phyloP scores from a whole-genome alignment of 1,284 basidiomycete genomes.

The Ganoderma meredithae region DNA sequence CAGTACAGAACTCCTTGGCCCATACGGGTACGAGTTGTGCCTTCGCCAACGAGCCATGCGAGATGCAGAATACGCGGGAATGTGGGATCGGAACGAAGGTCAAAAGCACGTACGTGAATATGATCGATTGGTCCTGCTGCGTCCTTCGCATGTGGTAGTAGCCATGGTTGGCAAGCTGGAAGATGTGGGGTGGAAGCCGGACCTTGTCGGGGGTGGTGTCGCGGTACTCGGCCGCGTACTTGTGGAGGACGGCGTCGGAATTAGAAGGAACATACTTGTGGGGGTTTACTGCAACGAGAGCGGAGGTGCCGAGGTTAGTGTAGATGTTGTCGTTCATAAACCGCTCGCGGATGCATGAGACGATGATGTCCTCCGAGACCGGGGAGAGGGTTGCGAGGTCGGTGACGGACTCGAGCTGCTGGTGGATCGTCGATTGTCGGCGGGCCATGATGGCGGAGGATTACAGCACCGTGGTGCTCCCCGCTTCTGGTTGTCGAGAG shows the following conservation, averaged over 20 bases:
- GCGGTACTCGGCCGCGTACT: slow-evolving; percentile 80
- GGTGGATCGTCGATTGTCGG: slow-evolving; percentile 51
- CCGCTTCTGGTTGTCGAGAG: slow-evolving; percentile 31
- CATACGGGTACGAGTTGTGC: too few relatives aligned
- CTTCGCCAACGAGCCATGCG: neutral
- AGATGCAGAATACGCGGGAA: too few relatives aligned
- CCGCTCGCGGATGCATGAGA: slow-evolving; percentile 84
- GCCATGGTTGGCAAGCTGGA: slow-evolving; percentile 88
- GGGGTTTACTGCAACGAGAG: slow-evolving; percentile 86
- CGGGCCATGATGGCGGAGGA: slow-evolving; percentile 37
- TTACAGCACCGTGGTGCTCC: slow-evolving; percentile 33
- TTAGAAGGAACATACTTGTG: slow-evolving; percentile 86
- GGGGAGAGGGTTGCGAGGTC: slow-evolving; percentile 70
- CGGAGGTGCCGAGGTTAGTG: slow-evolving; percentile 75
- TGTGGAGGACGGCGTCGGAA: slow-evolving; percentile 82
- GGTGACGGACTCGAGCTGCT: slow-evolving; percentile 70
- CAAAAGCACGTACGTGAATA: slow-evolving; percentile 73
- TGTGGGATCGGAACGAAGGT: neutral
- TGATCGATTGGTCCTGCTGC: slow-evolving; percentile 89
- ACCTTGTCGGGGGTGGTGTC: slow-evolving; percentile 54
- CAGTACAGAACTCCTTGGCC: neutral
- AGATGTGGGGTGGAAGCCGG: slow-evolving; percentile 76
- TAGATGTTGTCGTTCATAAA: slow-evolving; percentile 88
- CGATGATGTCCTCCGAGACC: slow-evolving; percentile 80
- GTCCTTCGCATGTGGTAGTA: slow-evolving; percentile 98